These are phyloP conservation scores for Lasiosphaeriaceae sp. DNA, from an alignment of 495 filamentous ascomycete species.

Conservation along the genomic window DNA sequence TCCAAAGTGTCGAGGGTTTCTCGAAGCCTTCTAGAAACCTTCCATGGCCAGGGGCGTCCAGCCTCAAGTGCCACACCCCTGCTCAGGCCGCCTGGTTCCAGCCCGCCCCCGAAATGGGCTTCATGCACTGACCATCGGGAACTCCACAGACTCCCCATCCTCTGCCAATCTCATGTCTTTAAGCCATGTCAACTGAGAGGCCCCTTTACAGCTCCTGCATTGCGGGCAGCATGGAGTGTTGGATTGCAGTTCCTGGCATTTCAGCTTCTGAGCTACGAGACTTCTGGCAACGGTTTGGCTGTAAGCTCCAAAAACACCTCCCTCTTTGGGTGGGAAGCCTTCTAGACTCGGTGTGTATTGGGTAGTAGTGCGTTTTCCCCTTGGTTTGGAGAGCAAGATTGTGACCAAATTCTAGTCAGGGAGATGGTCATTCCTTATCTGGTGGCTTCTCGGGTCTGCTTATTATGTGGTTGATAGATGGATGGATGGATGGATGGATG, in stretches of 20 bases:
- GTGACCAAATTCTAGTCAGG: too few species aligned
- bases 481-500: too few species aligned
- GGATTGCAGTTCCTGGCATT: background rate
- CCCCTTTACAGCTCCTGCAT: constrained; percentile 13
- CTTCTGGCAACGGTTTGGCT: background rate
- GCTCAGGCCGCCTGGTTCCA: constrained; percentile 1
- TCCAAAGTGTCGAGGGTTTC: constrained; percentile 1
- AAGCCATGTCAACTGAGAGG: background rate
- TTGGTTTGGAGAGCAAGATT: too few species aligned
- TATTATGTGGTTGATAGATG: too few species aligned
- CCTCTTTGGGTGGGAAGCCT: background rate
- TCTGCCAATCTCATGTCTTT: background rate
- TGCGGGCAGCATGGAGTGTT: background rate
- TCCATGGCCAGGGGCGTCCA: constrained; percentile 4
- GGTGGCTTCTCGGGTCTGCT: too few species aligned
- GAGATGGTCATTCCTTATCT: too few species aligned
- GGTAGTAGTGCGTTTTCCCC: too few species aligned
- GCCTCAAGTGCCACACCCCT: constrained; percentile 16
- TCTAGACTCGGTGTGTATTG: too few species aligned
- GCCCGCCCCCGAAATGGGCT: constrained; percentile 8
- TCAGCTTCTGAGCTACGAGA: background rate
- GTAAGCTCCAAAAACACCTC: background rate
- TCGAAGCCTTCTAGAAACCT: constrained; percentile 25
- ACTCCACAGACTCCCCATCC: constrained; percentile 15
- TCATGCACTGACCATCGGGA: constrained; percentile 21